A percentile compares a stretch with the other conserved stretches of the same genome.
Evolutionary conservation across 1,284 basidiomycete species (phyloP).

Genomic region (Ganoderma lingzhi): DNA sequence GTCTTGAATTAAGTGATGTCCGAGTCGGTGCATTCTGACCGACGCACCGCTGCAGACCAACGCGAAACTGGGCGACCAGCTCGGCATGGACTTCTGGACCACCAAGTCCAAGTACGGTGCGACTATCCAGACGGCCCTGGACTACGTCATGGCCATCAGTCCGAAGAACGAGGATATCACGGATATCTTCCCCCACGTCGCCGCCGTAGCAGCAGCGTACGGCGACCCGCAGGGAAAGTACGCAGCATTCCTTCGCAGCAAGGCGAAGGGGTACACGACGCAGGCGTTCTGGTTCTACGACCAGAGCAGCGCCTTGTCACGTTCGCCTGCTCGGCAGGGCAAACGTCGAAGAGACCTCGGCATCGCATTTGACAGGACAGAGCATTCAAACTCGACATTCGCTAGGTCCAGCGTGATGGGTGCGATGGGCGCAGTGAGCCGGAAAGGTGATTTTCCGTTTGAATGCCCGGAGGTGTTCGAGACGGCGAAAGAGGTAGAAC

Average conservation of each 20-base stretch:
- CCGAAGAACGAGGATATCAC: constrained; percentile 53
- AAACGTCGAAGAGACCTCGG: constrained; percentile 30
- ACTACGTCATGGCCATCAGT: constrained; percentile 57
- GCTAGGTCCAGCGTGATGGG: constrained; percentile 12
- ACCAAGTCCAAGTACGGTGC: constrained; percentile 57
- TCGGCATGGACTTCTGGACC: constrained; percentile 61
- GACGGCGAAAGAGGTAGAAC: constrained; percentile 45
- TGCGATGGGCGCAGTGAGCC: constrained; percentile 8
- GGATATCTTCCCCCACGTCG: constrained; percentile 61
- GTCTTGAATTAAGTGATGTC: constrained; percentile 4
- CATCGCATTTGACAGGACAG: constrained; percentile 2
- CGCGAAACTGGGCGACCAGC: constrained; percentile 62
- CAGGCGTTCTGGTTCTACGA: constrained; percentile 62
- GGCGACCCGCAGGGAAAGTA: constrained; percentile 66
- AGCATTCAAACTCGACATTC: constrained; percentile 5
- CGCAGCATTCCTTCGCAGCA: constrained; percentile 53
- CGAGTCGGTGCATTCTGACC: not conserved
- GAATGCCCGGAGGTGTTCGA: constrained; percentile 54
- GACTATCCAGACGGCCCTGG: constrained; percentile 64
- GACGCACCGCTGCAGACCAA: constrained; percentile 46
- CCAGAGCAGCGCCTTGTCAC: constrained; percentile 46
- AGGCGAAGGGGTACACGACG: constrained; percentile 47
- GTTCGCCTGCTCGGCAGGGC: constrained; percentile 38
- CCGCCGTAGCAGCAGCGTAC: constrained; percentile 60
- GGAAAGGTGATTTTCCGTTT: constrained; percentile 40